phyloP scores from a whole-genome alignment of 23 red algal genomes.

The Gracilaria domingensis region DNA sequence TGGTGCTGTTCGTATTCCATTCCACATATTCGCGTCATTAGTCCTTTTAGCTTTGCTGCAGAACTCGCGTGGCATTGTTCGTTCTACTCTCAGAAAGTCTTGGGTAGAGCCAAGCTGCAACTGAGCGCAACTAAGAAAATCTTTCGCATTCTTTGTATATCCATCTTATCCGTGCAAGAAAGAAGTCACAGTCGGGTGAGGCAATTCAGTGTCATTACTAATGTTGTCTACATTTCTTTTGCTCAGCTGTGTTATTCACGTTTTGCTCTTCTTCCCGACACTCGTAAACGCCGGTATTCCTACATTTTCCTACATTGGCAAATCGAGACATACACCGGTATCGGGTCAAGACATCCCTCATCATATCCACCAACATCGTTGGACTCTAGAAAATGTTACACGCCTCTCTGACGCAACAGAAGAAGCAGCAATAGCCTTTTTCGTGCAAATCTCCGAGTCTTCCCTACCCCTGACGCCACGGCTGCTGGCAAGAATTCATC shows the following conservation, averaged over 20 bases:
- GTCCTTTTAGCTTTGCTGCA: neutral
- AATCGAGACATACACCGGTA: neutral
- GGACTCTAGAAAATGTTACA: conserved; percentile 68
- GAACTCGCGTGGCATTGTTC: neutral
- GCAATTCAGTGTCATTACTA: neutral
- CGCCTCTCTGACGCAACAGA: conserved; percentile 56
- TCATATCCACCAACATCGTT: neutral
- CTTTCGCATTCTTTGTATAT: neutral
- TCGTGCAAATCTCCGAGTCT: conserved; percentile 64
- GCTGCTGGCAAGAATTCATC: conserved; percentile 67
- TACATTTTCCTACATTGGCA: conserved; percentile 38
- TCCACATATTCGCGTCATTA: neutral
- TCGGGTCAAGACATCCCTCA: neutral
- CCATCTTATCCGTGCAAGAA: neutral
- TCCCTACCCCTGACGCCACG: conserved; percentile 40
- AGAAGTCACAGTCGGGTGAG: neutral
- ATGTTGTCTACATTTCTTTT: neutral
- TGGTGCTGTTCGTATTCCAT: neutral
- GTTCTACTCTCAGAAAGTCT: neutral
- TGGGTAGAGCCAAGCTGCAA: neutral
- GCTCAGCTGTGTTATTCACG: neutral
- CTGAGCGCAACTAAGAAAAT: neutral
- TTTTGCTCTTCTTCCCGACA: neutral
- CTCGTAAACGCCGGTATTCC: conserved; percentile 4
- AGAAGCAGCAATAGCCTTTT: conserved; percentile 77